phyloP scores from a whole-genome alignment of 2,329 filamentous ascomycete species.

The Epichloe hybrida region DNA sequence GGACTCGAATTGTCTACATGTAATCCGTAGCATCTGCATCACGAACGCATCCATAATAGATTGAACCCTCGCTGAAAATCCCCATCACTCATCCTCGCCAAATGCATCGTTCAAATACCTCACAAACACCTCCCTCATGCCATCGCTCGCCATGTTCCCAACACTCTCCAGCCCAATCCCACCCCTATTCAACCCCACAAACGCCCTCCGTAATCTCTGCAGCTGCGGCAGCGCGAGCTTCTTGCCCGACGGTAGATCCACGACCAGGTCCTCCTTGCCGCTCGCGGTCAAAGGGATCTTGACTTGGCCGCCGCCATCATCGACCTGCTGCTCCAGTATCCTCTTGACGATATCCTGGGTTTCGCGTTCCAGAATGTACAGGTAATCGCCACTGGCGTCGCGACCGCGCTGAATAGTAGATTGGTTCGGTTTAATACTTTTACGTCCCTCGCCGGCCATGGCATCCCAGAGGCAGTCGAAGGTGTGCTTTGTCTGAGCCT shows the following conservation, averaged over 20 bases:
- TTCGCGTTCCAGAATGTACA: constrained; percentile 66
- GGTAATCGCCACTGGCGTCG: constrained; percentile 57
- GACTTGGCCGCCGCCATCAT: constrained; percentile 52
- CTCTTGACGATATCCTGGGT: constrained; percentile 64
- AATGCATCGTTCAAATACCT: constrained; percentile 54
- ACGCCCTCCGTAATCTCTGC: constrained; percentile 65
- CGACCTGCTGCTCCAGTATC: constrained; percentile 55
- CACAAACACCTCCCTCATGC: constrained; percentile 50
- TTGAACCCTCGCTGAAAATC: background rate
- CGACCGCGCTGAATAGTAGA: constrained; percentile 53
- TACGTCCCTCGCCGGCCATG: constrained; percentile 48
- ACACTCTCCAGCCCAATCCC: constrained; percentile 47
- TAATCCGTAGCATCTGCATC: too few relatives aligned
- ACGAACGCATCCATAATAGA: background rate
- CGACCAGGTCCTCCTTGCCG: constrained; percentile 34
- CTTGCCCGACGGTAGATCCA: constrained; percentile 49
- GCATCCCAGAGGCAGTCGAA: constrained; percentile 64
- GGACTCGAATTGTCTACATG: too few relatives aligned
- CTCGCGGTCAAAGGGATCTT: constrained; percentile 25
- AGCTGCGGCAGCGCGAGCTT: constrained; percentile 60
- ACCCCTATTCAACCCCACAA: constrained; percentile 60
- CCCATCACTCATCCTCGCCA: constrained; percentile 34
- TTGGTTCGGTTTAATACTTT: constrained; percentile 58
- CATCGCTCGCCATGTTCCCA: constrained; percentile 37
- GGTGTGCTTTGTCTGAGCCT: constrained; percentile 38